Conservation (phyloP, 495 filamentous ascomycete genomes). For the Penicillium maclennaniae region DNA sequence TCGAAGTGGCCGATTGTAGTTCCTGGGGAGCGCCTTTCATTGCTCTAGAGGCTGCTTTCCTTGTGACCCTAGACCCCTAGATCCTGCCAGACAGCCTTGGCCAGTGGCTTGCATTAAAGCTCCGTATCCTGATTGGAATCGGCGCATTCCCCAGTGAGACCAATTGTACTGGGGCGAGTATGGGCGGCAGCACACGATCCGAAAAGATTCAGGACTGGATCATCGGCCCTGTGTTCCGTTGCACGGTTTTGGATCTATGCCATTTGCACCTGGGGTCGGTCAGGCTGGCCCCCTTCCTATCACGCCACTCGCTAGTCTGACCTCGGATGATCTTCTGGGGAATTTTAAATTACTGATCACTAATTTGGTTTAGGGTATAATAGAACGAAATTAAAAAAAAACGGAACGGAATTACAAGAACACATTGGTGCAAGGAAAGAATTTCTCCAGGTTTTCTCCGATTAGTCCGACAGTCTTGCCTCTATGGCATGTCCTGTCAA, state of each 20-base stretch:
- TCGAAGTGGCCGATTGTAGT: conserved; percentile 1
- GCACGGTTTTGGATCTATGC: neutral
- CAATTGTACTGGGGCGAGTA: neutral
- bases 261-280: neutral
- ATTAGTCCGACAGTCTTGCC: neutral
- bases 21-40: conserved; percentile 9
- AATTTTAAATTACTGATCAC: neutral
- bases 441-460: no score
- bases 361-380: neutral
- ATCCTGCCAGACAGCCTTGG: conserved; percentile 9
- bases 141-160: conserved; percentile 21
- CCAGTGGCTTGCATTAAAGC: conserved; percentile 19
- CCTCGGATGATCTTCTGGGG: neutral
- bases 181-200: neutral
- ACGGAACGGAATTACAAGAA: no score
- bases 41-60: conserved; percentile 17
- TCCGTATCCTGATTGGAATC: conserved; percentile 28
- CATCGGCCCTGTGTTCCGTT: conserved; percentile 19
- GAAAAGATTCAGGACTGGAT: conserved; percentile 17
- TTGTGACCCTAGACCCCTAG: conserved; percentile 16
- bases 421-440: no score
- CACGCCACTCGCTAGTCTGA: neutral
- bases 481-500: neutral
- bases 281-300: neutral
- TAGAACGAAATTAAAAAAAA: neutral